Base-by-base conservation (phyloP, 2,329 filamentous ascomycete species). In the Epichloe elymi region DNA sequence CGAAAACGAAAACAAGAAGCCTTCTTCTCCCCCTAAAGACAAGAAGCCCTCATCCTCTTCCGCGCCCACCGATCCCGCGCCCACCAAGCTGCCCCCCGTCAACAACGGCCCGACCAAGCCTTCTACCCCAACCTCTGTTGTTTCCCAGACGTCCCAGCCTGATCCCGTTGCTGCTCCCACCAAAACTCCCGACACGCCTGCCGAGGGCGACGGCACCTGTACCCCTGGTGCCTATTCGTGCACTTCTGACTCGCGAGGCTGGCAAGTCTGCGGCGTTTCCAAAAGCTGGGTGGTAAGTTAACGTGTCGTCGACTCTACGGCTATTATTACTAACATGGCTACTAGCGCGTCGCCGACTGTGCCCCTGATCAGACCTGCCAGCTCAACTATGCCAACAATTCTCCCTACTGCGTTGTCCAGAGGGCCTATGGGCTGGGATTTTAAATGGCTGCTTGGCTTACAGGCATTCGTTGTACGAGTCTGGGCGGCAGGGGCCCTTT, bases 191-290 rank as follows among this genome's bases (percentile, higher is more conserved):
- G 44, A 42, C 1, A 15, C 36, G 19, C 33, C 41, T 30, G 6
- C 41, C 39, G 26, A 23, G 11, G 23, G 19, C 23, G 36, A 36
- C 19, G 49, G 30, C 23, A n/a, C 37, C 14, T 51, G 50, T n/a
- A 38, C 44, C 15, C 50, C 45, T 12, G 50, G 50, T 3, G 30
- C 39, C 20, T 44, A 17, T 41, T 35, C 44, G 23, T 51, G 50
- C 33, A 26, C 49, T 10, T 47, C 39, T 20, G 50, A 51, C 30
- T 17, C 19, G 2, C 37, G n/a, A 12, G 38, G 30, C 37, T 48
- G 38, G 45, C 45, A 51, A 41, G 45, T 51, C 19, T 51, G 50
- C 45, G 50, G 19, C 39, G 19, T 6, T 8, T 23, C 45, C 8
- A 5, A n/a, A 19, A n/a, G 3, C 30, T 51, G 50, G 50, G 40